Evolutionary conservation across 805 yeast species (phyloP).

Genomic region (Candida tammaniensis): DNA sequence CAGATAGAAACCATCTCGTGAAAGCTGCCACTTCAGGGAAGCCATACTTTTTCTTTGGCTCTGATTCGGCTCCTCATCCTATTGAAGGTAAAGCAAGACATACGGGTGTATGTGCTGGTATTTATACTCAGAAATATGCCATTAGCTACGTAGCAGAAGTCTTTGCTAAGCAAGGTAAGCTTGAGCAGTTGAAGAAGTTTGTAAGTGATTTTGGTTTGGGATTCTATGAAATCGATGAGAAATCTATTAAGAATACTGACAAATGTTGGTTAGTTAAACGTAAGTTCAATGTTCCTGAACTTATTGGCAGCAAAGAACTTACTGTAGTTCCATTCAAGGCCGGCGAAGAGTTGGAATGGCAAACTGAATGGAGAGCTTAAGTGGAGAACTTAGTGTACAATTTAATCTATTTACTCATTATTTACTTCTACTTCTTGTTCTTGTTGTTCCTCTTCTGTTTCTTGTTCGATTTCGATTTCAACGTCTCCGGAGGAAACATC

Average conservation of each 20-base stretch:
- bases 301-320: constrained; percentile 43
- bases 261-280: constrained; percentile 52
- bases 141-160: constrained; percentile 82
- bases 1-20: constrained; percentile 75
- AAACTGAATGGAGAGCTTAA: constrained; percentile 61
- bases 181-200: constrained; percentile 68
- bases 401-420: background rate
- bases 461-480: constrained; percentile 23
- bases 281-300: constrained; percentile 56
- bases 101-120: constrained; percentile 96
- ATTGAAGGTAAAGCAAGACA: constrained; percentile 71
- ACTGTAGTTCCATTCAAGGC: constrained; percentile 80
- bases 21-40: constrained; percentile 89
- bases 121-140: constrained; percentile 83
- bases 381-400: too few relatives aligned
- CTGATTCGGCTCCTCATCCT: constrained; percentile 98
- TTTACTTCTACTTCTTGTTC: constrained; percentile 1
- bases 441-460: constrained; percentile 1
- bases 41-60: constrained; percentile 92
- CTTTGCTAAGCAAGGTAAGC: constrained; percentile 62
- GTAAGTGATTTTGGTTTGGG: constrained; percentile 70
- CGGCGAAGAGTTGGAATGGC: constrained; percentile 71
- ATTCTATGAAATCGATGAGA: constrained; percentile 62
- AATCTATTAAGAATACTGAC: constrained; percentile 39
- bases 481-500: constrained; percentile 18